phyloP scores from a whole-genome alignment of 306 rosid genomes.

The Prunus kanzakura region DNA sequence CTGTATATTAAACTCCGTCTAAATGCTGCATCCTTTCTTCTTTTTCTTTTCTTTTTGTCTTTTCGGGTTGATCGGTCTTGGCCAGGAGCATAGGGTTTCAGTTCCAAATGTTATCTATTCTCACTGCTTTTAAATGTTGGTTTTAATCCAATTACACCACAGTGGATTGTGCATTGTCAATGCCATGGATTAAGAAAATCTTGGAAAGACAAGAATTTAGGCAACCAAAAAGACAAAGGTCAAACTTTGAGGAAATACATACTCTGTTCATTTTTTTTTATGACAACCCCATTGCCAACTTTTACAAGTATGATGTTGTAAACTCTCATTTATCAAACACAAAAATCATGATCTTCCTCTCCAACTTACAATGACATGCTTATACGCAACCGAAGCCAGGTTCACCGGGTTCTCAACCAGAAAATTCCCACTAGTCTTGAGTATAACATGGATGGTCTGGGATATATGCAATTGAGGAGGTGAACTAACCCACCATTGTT shows the following conservation, averaged over 20 bases:
- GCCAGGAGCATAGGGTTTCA: not conserved
- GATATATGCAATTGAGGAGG: not conserved
- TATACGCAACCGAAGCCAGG: not conserved
- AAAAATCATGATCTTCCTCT: not conserved
- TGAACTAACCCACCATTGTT: not conserved
- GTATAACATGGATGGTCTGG: not conserved
- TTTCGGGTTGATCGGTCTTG: not conserved
- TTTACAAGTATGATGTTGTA: constrained; percentile 1
- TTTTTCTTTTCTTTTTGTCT: no score
- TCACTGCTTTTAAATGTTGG: no score
- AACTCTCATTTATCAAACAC: not conserved
- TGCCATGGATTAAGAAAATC: not conserved
- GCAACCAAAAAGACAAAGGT: not conserved
- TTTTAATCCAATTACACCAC: not conserved
- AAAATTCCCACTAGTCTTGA: not conserved
- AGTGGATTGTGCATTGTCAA: not conserved
- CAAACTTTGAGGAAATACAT: not conserved
- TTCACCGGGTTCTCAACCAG: not conserved
- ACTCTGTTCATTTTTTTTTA: not conserved
- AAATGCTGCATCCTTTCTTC: not conserved
- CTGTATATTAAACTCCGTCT: not conserved
- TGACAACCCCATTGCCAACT: not conserved
- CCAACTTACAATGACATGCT: not conserved
- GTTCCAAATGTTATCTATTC: not conserved
- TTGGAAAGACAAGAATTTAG: not conserved